These are phyloP conservation scores for Brassica cretica DNA, from an alignment of 345 rosid species.

Conservation along the genomic window DNA sequence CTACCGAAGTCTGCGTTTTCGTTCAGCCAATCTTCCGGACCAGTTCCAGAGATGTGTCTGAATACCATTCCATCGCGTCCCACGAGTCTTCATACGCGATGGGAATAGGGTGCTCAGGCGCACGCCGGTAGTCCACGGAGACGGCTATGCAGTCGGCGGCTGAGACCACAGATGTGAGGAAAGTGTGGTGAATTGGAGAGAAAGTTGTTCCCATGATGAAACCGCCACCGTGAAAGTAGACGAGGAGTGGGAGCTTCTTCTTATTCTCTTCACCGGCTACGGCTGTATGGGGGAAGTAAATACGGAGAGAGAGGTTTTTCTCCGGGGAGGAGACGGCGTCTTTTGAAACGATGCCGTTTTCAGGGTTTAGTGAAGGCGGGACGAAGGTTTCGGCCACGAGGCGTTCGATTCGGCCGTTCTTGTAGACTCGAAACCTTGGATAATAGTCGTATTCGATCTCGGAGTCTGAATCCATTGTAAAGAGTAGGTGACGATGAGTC, in stretches of 20 bases:
- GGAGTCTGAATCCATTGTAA: neutral
- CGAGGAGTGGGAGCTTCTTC: conserved; percentile 43
- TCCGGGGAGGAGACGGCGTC: neutral
- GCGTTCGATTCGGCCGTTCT: neutral
- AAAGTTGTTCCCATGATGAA: conserved; percentile 45
- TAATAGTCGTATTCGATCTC: neutral
- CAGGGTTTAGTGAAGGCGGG: neutral
- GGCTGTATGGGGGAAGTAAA: neutral
- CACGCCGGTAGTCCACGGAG: conserved; percentile 48
- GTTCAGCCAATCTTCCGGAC: conserved; percentile 46
- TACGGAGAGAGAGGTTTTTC: conserved; percentile 1
- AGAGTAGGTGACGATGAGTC: neutral
- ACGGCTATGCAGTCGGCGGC: conserved; percentile 41
- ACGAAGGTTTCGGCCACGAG: neutral
- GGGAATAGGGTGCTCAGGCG: conserved; percentile 52
- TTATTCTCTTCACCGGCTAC: neutral
- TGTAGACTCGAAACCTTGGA: neutral
- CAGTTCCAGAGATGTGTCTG: conserved; percentile 30
- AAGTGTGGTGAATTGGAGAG: conserved; percentile 33
- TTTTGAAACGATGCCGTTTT: neutral
- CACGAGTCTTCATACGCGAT: conserved; percentile 51
- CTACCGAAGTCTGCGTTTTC: conserved; percentile 40
- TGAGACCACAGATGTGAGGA: conserved; percentile 35
- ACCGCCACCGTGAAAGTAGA: conserved; percentile 58
- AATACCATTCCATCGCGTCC: conserved; percentile 55